Percentiles rank a stretch among this genome's conserved stretches.
Conservation (phyloP, 2,329 filamentous ascomycete genomes). For the Fusarium tricinctum region DNA sequence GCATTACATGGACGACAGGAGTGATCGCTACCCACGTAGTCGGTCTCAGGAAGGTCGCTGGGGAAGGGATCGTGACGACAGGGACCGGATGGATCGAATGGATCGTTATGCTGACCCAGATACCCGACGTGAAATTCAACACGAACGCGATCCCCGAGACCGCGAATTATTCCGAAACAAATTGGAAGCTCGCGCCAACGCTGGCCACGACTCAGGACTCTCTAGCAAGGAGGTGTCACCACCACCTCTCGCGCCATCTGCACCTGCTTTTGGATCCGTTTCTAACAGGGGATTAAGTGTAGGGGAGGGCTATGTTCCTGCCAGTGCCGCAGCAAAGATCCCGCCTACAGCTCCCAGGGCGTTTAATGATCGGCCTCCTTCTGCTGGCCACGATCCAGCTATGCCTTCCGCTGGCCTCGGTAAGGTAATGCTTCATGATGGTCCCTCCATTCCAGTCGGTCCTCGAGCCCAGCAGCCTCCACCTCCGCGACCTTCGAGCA, state of each 20-base stretch:
- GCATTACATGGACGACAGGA: constrained; percentile 70
- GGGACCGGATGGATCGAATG: constrained; percentile 61
- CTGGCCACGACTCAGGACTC: constrained; percentile 62
- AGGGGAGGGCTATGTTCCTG: constrained; percentile 51
- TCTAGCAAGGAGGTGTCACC: constrained; percentile 68
- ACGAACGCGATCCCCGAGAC: constrained; percentile 63
- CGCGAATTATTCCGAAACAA: constrained; percentile 65
- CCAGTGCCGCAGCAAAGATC: constrained; percentile 59
- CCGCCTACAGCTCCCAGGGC: constrained; percentile 69
- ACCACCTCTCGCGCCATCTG: constrained; percentile 69
- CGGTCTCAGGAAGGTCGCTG: constrained; percentile 75
- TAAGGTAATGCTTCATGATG: constrained; percentile 59
- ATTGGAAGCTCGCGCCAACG: constrained; percentile 62
- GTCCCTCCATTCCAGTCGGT: constrained; percentile 66
- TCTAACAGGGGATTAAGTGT: constrained; percentile 60
- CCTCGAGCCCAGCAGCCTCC: constrained; percentile 66
- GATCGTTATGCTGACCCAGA: constrained; percentile 60
- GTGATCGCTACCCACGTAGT: constrained; percentile 73
- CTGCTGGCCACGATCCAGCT: constrained; percentile 57
- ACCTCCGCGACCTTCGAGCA: constrained; percentile 64
- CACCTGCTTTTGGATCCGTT: constrained; percentile 70
- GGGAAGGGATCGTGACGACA: constrained; percentile 69
- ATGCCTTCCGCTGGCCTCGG: constrained; percentile 59
- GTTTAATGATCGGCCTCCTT: constrained; percentile 64
- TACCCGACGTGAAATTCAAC: constrained; percentile 60